phyloP scores from a whole-genome alignment of 1,284 basidiomycete genomes.

The Prillingera fragicola region DNA sequence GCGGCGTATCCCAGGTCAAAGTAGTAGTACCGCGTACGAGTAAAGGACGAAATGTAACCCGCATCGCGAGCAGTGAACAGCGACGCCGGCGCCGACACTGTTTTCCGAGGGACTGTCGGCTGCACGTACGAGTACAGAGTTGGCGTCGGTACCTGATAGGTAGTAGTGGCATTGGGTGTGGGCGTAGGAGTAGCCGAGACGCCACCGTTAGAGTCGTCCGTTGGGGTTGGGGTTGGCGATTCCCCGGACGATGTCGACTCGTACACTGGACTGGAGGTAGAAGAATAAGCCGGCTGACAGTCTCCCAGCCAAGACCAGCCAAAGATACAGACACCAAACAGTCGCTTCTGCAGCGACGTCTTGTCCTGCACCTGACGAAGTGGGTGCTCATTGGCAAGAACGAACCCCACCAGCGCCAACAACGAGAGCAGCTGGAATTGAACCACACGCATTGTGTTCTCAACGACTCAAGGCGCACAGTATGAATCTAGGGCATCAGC shows the following conservation, averaged over 20 bases:
- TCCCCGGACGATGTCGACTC: background rate
- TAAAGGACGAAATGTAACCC: background rate
- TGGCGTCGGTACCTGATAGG: too few species aligned
- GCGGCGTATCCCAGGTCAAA: slow-evolving; percentile 4
- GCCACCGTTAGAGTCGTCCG: background rate
- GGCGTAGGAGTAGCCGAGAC: background rate
- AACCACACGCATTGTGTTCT: slow-evolving; percentile 4
- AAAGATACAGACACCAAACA: slow-evolving; percentile 7
- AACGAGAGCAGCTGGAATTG: background rate
- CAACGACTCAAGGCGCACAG: too few species aligned
- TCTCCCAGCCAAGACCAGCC: slow-evolving; percentile 2
- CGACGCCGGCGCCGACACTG: background rate
- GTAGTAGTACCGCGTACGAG: slow-evolving; percentile 2
- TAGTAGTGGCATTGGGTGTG: background rate
- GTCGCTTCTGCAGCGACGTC: slow-evolving; percentile 4
- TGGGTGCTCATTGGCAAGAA: slow-evolving; percentile 2
- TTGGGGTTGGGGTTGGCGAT: background rate
- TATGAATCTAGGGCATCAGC: too few species aligned
- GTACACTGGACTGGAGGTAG: background rate
- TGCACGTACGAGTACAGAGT: slow-evolving; percentile 8
- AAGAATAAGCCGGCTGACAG: background rate
- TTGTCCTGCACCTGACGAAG: background rate
- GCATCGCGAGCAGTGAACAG: slow-evolving; percentile 2
- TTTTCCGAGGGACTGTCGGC: slow-evolving; percentile 5
- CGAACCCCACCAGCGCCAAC: background rate